phyloP scores from a whole-genome alignment of 352 stramenopile species.

The Phytophthora idaei region DNA sequence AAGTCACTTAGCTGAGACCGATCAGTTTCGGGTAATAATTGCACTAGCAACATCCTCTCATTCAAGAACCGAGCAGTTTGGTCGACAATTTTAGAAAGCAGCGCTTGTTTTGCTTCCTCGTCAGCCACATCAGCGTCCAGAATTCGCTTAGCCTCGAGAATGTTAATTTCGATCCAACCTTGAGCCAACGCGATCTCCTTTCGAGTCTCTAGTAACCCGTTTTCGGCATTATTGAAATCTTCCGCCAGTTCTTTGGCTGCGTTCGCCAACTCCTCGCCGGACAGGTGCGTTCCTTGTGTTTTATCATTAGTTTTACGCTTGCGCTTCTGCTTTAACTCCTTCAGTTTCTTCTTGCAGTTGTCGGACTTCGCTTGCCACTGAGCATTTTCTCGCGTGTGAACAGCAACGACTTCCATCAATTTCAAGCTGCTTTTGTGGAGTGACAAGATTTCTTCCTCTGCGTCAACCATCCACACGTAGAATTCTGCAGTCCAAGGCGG shows the following conservation, averaged over 20 bases:
- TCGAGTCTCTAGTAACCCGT: conserved; percentile 36
- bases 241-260: conserved; percentile 58
- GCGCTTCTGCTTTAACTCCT: conserved; percentile 49
- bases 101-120: conserved; percentile 27
- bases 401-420: conserved; percentile 41
- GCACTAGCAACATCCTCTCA: conserved; percentile 32
- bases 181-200: conserved; percentile 49
- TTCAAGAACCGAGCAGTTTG: conserved; percentile 44
- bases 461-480: conserved; percentile 64
- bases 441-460: conserved; percentile 56
- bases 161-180: conserved; percentile 50
- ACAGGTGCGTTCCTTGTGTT: conserved; percentile 23
- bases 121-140: conserved; percentile 35
- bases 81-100: conserved; percentile 31
- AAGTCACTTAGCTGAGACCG: conserved; percentile 40
- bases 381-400: conserved; percentile 44
- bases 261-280: conserved; percentile 31
- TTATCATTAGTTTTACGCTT: conserved; percentile 36
- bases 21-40: conserved; percentile 45
- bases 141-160: conserved; percentile 52
- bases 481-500: conserved; percentile 78
- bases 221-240: conserved; percentile 55
- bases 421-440: conserved; percentile 48
- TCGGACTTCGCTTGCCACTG: conserved; percentile 50
- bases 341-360: conserved; percentile 57